phyloP scores from a whole-genome alignment of 768 basidiomycete species.

The Terana coerulea region DNA sequence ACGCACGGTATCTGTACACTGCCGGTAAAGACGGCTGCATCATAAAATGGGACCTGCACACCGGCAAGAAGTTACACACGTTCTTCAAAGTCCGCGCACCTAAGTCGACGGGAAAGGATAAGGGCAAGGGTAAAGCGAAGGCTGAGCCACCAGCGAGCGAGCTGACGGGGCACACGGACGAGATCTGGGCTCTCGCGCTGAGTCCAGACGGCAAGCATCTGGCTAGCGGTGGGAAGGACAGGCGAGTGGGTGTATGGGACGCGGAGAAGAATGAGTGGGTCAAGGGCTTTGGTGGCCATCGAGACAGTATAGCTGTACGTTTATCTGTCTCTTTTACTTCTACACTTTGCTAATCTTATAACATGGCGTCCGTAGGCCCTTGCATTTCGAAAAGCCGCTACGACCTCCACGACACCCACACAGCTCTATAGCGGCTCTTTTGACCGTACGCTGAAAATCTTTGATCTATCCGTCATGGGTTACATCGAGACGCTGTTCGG shows the following conservation, averaged over 20 bases:
- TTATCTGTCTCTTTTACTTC: conserved; percentile 31
- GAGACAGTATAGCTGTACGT: conserved; percentile 61
- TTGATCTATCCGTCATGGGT: conserved; percentile 78
- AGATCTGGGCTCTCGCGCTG: conserved; percentile 78
- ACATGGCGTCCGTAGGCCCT: conserved; percentile 42
- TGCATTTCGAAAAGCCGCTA: conserved; percentile 71
- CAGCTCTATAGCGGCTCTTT: conserved; percentile 75
- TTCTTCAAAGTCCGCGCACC: conserved; percentile 56
- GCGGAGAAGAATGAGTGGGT: conserved; percentile 71
- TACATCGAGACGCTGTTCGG: conserved; percentile 97
- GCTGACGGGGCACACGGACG: conserved; percentile 78
- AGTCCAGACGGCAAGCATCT: conserved; percentile 83
- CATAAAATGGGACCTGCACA: conserved; percentile 75
- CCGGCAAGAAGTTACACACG: conserved; percentile 54
- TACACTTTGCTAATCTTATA: background rate
- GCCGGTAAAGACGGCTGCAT: conserved; percentile 90
- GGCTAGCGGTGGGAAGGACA: conserved; percentile 85
- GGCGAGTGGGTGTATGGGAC: conserved; percentile 84
- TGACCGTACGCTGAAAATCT: conserved; percentile 89
- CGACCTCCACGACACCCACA: conserved; percentile 18
- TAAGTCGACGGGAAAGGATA: conserved; percentile 48
- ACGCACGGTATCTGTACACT: conserved; percentile 76
- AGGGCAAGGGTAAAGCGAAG: conserved; percentile 48
- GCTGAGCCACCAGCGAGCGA: conserved; percentile 37
- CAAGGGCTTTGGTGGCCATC: conserved; percentile 76